Evolutionary conservation across 139 green algal species (phyloP).

Genomic region (Zygnema circumcarinatum): DNA sequence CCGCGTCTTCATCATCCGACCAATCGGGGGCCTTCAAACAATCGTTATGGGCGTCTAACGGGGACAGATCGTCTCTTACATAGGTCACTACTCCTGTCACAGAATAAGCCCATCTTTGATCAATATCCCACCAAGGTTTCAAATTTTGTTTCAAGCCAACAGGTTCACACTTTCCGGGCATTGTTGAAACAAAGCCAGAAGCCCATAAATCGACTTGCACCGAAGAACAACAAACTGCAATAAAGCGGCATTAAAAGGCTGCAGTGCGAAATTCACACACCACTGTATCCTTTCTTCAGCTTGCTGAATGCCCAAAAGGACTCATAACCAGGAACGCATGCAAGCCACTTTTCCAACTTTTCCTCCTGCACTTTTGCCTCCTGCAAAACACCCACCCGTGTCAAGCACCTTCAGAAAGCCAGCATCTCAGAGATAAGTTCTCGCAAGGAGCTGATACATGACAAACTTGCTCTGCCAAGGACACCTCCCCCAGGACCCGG

Average conservation of each 20-base stretch:
- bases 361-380: slow-evolving; percentile 60
- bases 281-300: slow-evolving; percentile 57
- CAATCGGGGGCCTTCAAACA: background rate
- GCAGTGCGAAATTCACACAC: too few species aligned
- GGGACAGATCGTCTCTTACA: slow-evolving; percentile 45
- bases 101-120: too few species aligned
- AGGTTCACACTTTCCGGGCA: too few species aligned
- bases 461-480: background rate
- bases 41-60: slow-evolving; percentile 41
- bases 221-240: too few species aligned
- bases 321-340: slow-evolving; percentile 53
- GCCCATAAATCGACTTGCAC: too few species aligned
- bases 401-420: background rate
- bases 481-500: background rate
- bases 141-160: too few species aligned
- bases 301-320: slow-evolving; percentile 60
- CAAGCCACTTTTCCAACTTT: slow-evolving; percentile 46
- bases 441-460: background rate
- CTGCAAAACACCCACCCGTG: slow-evolving; percentile 44
- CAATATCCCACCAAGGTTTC: too few species aligned
- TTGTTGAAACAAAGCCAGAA: too few species aligned
- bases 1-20: too few species aligned
- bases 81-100: slow-evolving; percentile 59
- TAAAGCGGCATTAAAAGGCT: too few species aligned
- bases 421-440: background rate